These are phyloP conservation scores for Suillus plorans DNA, from an alignment of 768 basidiomycete species.

Conservation along the genomic window DNA sequence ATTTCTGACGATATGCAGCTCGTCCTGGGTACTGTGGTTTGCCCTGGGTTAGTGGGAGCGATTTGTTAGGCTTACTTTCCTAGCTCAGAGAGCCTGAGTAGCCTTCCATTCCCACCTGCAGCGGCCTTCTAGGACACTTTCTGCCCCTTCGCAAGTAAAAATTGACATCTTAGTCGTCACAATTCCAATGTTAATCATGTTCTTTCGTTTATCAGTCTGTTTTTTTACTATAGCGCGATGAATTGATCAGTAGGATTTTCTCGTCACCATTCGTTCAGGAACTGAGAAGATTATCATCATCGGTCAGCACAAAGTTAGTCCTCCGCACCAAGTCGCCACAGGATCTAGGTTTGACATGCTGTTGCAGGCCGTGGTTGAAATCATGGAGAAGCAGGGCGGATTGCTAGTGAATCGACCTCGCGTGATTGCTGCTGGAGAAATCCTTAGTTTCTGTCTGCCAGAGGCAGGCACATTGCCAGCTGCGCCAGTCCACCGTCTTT, in stretches of 20 bases:
- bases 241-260: conserved; percentile 25
- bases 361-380: conserved; percentile 47
- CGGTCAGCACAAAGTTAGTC: conserved; percentile 22
- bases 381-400: conserved; percentile 40
- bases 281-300: conserved; percentile 22
- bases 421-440: conserved; percentile 26
- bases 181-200: not conserved
- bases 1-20: not conserved
- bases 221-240: conserved; percentile 6
- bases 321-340: not conserved
- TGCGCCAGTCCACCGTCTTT: no score
- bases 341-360: not conserved
- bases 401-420: conserved; percentile 44
- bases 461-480: no score
- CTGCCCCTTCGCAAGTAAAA: not conserved
- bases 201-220: not conserved
- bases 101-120: not conserved
- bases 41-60: not conserved
- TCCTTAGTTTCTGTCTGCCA: no score
- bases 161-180: not conserved
- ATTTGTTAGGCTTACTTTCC: no score
- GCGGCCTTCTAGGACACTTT: not conserved
- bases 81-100: not conserved
- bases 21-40: not conserved
- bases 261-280: conserved; percentile 23